phyloP scores from a whole-genome alignment of 345 rosid species.

The Aethionema arabicum region DNA sequence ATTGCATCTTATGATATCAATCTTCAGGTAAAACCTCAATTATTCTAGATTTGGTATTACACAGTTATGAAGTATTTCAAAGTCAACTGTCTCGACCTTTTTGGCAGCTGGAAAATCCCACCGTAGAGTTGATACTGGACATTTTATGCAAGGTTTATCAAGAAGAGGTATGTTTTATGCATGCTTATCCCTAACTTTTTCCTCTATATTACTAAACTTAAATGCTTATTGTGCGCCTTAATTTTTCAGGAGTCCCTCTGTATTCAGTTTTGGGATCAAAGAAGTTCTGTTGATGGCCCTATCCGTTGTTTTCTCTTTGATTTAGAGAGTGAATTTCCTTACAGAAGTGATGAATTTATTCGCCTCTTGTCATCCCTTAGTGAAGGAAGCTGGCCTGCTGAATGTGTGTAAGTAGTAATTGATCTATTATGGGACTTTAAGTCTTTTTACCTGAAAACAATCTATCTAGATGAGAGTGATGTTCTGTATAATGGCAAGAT shows the following conservation, averaged over 20 bases:
- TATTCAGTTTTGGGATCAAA: constrained; percentile 92
- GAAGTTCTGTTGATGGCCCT: constrained; percentile 92
- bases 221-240: constrained; percentile 32
- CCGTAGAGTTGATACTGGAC: constrained; percentile 71
- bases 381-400: constrained; percentile 97
- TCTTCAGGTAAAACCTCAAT: constrained; percentile 56
- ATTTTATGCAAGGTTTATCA: constrained; percentile 83
- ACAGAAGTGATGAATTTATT: constrained; percentile 66
- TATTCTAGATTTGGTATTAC: constrained; percentile 1
- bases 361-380: constrained; percentile 80
- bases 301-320: constrained; percentile 88
- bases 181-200: constrained; percentile 16
- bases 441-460: constrained; percentile 16
- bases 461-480: constrained; percentile 16
- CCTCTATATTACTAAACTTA: constrained; percentile 20
- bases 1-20: constrained; percentile 93
- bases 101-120: constrained; percentile 67
- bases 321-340: constrained; percentile 88
- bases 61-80: constrained; percentile 14
- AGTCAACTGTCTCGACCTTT: constrained; percentile 23
- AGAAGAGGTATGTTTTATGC: constrained; percentile 68
- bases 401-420: constrained; percentile 78
- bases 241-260: constrained; percentile 85
- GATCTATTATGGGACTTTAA: constrained; percentile 5
- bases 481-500: constrained; percentile 17